Base-by-base conservation (phyloP, 768 basidiomycete genomes). In the Suillus subluteus region DNA sequence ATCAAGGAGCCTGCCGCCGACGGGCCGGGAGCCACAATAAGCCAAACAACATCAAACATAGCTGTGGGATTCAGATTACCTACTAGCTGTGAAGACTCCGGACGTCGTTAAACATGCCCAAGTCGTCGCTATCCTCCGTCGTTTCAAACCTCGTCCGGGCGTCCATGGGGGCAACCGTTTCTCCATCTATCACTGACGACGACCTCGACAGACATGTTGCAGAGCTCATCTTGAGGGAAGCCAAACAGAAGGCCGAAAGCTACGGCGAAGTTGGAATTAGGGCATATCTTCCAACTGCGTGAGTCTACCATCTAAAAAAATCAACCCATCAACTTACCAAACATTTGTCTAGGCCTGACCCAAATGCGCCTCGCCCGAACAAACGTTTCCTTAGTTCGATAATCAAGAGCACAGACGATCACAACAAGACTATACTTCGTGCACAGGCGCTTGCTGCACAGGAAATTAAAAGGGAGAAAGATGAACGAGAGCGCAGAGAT, bases 161-260 rank as follows among this genome's bases (percentile, higher is more conserved):
- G 1, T 88, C 87, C 35, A 89, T 93, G 86, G 92, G 93, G 56
- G 70, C 86, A 18, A 85, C 91, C 0, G 79, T 91, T 1, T 72
- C 88, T 7, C 75, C 78, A 63, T 80, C 81, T 1, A 87, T 93
- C 38, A 83, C 86, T 15, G 93, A 97, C 73, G 91, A 91, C 23
- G 94, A 98, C 72, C 87, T 99, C 56, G 97, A 99, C 79, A 86
- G 88, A 55, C 93, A 94, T 73, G 94, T 99, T 37, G 95, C 95
- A 2, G 92, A 95, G 62, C 86, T 99, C 65, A 90, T 99, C 62
- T 86, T 98, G 48, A 89, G 87, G 70, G 98, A 99, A 77, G 97
- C 98, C 2, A 95, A 94, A 81, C 89, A 90, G 82, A 94, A 95
- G 78, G 95, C 95, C 41, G 88, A 91, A 72, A 84, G 80, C 65